phyloP scores from a whole-genome alignment of 371 early-diverging fungal genomes.

The Phascolomyces articulosus region DNA sequence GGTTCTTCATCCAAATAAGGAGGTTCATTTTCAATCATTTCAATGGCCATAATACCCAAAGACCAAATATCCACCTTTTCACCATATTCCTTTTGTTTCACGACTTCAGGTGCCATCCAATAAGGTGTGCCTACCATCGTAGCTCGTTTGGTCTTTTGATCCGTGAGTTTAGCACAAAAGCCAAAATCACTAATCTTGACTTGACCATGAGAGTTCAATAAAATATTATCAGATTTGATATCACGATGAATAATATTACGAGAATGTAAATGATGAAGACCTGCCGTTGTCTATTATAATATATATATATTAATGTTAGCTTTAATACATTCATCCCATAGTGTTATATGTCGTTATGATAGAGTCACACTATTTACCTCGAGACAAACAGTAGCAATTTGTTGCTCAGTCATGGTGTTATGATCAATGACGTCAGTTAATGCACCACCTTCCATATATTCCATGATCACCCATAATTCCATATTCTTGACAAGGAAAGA shows the following conservation, averaged over 20 bases:
- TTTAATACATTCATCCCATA: not conserved
- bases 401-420: slow-evolving; percentile 87
- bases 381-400: slow-evolving; percentile 89
- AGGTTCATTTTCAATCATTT: slow-evolving; percentile 97
- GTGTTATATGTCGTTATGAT: too few relatives aligned
- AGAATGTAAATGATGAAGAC: slow-evolving; percentile 90
- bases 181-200: slow-evolving; percentile 96
- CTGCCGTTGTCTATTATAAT: slow-evolving; percentile 70
- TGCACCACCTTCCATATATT: slow-evolving; percentile 98
- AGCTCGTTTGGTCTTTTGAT: slow-evolving; percentile 80
- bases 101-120: slow-evolving; percentile 93
- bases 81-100: slow-evolving; percentile 90
- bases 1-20: slow-evolving; percentile 97
- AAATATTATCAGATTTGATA: slow-evolving; percentile 96
- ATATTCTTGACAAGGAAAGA: slow-evolving; percentile 79
- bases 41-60: slow-evolving; percentile 94
- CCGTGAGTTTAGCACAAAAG: slow-evolving; percentile 87
- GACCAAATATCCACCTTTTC: slow-evolving; percentile 95
- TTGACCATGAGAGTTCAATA: slow-evolving; percentile 84
- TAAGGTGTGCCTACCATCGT: slow-evolving; percentile 96
- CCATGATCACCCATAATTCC: slow-evolving; percentile 98
- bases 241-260: slow-evolving; percentile 96
- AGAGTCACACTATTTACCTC: too few relatives aligned
- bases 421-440: slow-evolving; percentile 96
- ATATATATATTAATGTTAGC: not conserved